Base-by-base conservation (phyloP, 805 yeast species). In the Komagataella pastoris region DNA sequence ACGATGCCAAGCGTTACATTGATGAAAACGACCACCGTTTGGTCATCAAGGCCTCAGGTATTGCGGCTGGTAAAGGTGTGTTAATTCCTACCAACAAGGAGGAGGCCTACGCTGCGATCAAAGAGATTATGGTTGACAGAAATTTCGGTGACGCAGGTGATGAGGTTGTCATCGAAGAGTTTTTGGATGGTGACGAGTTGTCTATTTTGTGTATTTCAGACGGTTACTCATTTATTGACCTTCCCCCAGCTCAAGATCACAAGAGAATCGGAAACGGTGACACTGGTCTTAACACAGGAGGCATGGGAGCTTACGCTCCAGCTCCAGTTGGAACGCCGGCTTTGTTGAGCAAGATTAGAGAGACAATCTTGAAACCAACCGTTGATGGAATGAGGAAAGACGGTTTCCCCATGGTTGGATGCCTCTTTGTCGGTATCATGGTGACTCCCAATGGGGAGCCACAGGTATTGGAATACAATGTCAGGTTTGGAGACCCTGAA, bases 291-390 rank as follows among this genome's bases (percentile, higher is more conserved):
- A 93, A 93, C 71, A 93, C 99, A 44, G 99, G 99, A 59, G 99
- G 99, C 56, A 93, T 93, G 99, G 99, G 99, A 57, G 96, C 98
- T 6, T 93, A 93, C 63, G 93, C 98, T 6, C 99, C 99, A 36
- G 95, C 98, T 8, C 99, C 99, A 52, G 75, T 88, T 56, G 98
- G 95, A 17, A 88, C 97, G 17, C 81, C 88, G 2, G 74, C 76
- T 21, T 65, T 93, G 44, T 67, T 90, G 60, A 70, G 75, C 55
- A 74, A 81, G 66, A 89, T 93, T 63, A 81, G 89, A 62, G 71
- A 73, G 49, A 73, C 76, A n/a, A 77, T 95, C 60, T 77, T 95
- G 61, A 81, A 84, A 68, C 98, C 98, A 52, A 86, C 97, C 44
- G 83, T 93, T 61, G 89, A 83, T 60, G 98, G 99, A 54, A 87